These are phyloP conservation scores for Amylocarpus encephaloides DNA, from an alignment of 2,329 filamentous ascomycete genomes.

Conservation along the genomic window DNA sequence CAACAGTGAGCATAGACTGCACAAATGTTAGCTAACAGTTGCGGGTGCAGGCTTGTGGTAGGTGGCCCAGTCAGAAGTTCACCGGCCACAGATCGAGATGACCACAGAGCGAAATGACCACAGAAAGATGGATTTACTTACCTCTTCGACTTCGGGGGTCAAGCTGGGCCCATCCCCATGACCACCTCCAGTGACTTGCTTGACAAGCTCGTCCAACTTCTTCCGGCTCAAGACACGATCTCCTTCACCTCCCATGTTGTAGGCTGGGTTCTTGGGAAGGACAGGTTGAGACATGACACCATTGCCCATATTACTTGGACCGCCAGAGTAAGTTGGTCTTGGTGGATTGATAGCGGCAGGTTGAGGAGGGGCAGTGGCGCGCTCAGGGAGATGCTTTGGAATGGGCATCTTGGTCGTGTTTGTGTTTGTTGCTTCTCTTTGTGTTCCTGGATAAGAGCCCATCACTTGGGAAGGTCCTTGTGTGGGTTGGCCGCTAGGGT, in stretches of 20 bases:
- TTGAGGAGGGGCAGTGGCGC: conserved; percentile 61
- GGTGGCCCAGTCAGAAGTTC: too few species aligned
- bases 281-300: conserved; percentile 86
- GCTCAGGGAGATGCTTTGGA: conserved; percentile 64
- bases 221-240: conserved; percentile 96
- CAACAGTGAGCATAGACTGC: conserved; percentile 79
- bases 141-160: conserved; percentile 93
- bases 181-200: conserved; percentile 82
- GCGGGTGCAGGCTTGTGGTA: too few species aligned
- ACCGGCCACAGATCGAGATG: too few species aligned
- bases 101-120: not conserved
- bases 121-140: conserved; percentile 37
- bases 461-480: conserved; percentile 25
- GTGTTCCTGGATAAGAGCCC: conserved; percentile 27
- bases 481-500: conserved; percentile 26
- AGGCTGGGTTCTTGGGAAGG: conserved; percentile 72
- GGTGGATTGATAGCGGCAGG: conserved; percentile 66
- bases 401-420: conserved; percentile 32
- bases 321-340: conserved; percentile 79
- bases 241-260: conserved; percentile 83
- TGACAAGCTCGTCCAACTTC: conserved; percentile 90
- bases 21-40: conserved; percentile 7
- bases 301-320: conserved; percentile 65
- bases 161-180: conserved; percentile 63
- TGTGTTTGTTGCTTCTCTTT: conserved; percentile 23